phyloP scores from a whole-genome alignment of 345 rosid species.

The Syzygium aromaticum region DNA sequence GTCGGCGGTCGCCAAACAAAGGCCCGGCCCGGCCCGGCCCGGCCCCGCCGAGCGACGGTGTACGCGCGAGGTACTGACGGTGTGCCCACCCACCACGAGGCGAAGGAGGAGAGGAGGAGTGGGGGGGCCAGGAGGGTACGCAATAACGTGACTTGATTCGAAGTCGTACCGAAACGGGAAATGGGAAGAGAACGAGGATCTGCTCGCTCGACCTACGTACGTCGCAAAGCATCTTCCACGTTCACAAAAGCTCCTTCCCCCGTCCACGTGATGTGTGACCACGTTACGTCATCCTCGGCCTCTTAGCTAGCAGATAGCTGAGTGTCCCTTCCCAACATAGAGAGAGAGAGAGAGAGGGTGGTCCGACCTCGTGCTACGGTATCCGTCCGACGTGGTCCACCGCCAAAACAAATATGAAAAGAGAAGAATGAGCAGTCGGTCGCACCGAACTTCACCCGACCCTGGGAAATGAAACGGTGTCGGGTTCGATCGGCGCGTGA shows the following conservation, averaged over 20 bases:
- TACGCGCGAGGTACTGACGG: not conserved
- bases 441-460: not conserved
- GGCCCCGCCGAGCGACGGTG: not conserved
- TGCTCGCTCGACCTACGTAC: too few species aligned
- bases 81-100: not conserved
- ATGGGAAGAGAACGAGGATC: not conserved
- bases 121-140: not conserved
- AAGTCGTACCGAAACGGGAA: not conserved
- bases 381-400: not conserved
- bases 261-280: not conserved
- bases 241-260: not conserved
- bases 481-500: not conserved
- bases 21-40: not conserved
- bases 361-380: not conserved
- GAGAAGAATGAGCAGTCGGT: not conserved
- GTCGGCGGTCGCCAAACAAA: not conserved
- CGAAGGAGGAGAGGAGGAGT: fast-evolving
- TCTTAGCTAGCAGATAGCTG: not conserved
- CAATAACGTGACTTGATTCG: not conserved
- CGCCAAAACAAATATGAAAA: not conserved
- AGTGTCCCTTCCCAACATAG: not conserved
- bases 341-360: not conserved
- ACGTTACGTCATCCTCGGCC: not conserved
- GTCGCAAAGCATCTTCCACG: not conserved
- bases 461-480: too few species aligned